phyloP scores from a whole-genome alignment of 2,329 filamentous ascomycete species.

The Alternaria consortialis region DNA sequence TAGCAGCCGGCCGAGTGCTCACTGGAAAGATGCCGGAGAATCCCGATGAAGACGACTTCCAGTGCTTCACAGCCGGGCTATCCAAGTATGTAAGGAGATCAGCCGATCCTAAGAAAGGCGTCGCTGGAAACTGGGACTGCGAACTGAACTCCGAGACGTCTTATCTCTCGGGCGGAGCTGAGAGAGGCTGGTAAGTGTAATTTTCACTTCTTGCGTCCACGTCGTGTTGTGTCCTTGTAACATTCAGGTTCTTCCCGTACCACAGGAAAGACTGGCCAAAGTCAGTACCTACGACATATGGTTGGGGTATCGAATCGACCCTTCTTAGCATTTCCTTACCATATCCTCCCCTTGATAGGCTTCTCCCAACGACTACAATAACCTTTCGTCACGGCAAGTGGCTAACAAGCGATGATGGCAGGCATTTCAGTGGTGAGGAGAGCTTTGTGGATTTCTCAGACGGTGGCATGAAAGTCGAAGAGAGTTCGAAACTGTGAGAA shows the following conservation, averaged over 20 bases:
- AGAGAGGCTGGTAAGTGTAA: conserved; percentile 81
- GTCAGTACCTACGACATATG: conserved; percentile 4
- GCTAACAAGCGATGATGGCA: conserved; percentile 17
- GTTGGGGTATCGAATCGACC: not conserved
- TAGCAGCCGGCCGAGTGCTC: conserved; percentile 82
- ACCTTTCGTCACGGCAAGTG: conserved; percentile 3
- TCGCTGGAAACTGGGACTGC: conserved; percentile 82
- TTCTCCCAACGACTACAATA: not conserved
- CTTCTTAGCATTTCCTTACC: not conserved
- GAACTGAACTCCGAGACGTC: conserved; percentile 83
- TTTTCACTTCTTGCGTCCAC: not conserved
- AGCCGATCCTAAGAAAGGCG: conserved; percentile 63
- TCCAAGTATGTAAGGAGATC: conserved; percentile 69
- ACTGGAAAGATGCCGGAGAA: conserved; percentile 80
- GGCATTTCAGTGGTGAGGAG: conserved; percentile 51
- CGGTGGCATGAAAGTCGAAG: conserved; percentile 20
- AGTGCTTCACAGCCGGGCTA: conserved; percentile 83
- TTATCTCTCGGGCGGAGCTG: conserved; percentile 80
- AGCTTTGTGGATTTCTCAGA: conserved; percentile 46
- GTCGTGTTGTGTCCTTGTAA: conserved; percentile 1
- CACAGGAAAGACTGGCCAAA: conserved; percentile 22
- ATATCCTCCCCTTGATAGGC: not conserved
- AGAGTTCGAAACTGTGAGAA: conserved; percentile 37
- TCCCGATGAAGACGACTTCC: conserved; percentile 79
- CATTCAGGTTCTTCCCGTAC: conserved; percentile 5